Base-by-base conservation (phyloP, 1,139 yeast genomes). In the Debaryomyces singareniensis region DNA sequence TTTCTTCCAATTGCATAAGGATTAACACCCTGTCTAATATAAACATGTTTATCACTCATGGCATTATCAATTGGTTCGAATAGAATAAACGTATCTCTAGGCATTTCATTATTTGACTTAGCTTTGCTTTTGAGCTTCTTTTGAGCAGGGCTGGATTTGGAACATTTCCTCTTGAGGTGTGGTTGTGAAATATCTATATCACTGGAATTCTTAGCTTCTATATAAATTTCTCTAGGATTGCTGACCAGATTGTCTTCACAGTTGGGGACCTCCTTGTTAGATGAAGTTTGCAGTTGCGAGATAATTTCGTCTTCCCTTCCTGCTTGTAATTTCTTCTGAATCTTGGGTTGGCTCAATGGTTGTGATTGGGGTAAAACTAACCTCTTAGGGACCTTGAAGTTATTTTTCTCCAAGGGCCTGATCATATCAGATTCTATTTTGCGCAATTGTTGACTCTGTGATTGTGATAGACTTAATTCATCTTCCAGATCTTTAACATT, bases 1-100 rank as follows among this genome's bases (percentile, higher is more conserved):
- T 71, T 67, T 27, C 93, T 54, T 0, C 93, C 93, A 31, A 82
- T 68, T 27, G 76, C 62, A 47, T 72, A 79, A 3, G 80, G 77
- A 29, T 71, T 74, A 10, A 66, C 64, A 11, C 83, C 82, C 43
- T 78, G 86, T 26, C 72, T 68, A 10, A 87, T 61, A 34, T 64
- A 61, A 5, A 87, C 68, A 3, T 75, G 71, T 4, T 41, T 44
- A n/a, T 45, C 36, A 11, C 51, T 42, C 6, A 61, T 47, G 7
- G 68, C 59, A 6, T 45, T 44, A 0, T 43, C 32, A 10, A 55
- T 32, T 3, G 72, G 72, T 7, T 40, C 42, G 13, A 67, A 45
- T 1, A 52, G 42, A 12, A 61, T 47, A 33, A 61, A 55, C 3
- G 61, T 48, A 29, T 49, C 61, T 11, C 34, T 35, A 3, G 61